Conservation (phyloP, 1,284 basidiomycete species). For the Phellopilus nigrolimitatus region DNA sequence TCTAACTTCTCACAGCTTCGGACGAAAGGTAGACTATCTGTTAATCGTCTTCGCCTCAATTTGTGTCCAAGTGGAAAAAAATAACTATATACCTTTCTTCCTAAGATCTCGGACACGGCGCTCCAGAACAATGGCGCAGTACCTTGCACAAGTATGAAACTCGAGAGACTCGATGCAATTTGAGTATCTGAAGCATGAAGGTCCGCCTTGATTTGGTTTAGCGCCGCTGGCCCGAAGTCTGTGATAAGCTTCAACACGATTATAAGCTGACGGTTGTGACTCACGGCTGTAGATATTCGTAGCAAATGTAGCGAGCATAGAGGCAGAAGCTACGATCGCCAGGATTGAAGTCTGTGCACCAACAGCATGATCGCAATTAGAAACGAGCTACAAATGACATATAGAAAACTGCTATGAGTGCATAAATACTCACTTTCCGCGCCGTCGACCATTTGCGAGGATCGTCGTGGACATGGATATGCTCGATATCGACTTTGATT, state of each 20-base stretch:
- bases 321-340: slow-evolving; percentile 51
- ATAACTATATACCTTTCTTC: slow-evolving; percentile 57
- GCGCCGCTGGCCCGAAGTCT: slow-evolving; percentile 43
- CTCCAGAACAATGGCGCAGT: slow-evolving; percentile 66
- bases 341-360: slow-evolving; percentile 46
- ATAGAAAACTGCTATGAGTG: background rate
- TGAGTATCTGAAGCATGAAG: slow-evolving; percentile 62
- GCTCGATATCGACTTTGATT: slow-evolving; percentile 52
- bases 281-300: slow-evolving; percentile 67
- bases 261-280: slow-evolving; percentile 27
- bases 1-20: slow-evolving; percentile 29
- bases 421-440: slow-evolving; percentile 50
- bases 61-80: background rate
- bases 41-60: background rate
- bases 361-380: background rate
- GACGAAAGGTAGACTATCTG: slow-evolving; percentile 67
- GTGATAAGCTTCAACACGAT: slow-evolving; percentile 3
- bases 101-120: slow-evolving; percentile 72
- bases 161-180: slow-evolving; percentile 68
- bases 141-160: slow-evolving; percentile 82
- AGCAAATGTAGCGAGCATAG: slow-evolving; percentile 66
- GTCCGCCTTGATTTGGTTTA: slow-evolving; percentile 59
- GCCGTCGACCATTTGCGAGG: slow-evolving; percentile 66
- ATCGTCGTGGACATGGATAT: slow-evolving; percentile 67
- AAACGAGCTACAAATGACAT: background rate